Percentiles rank a stretch among this genome's conserved stretches.
Conservation (phyloP, 225 moss, liverwort and hornwort genomes). For the Neckera pumila region DNA sequence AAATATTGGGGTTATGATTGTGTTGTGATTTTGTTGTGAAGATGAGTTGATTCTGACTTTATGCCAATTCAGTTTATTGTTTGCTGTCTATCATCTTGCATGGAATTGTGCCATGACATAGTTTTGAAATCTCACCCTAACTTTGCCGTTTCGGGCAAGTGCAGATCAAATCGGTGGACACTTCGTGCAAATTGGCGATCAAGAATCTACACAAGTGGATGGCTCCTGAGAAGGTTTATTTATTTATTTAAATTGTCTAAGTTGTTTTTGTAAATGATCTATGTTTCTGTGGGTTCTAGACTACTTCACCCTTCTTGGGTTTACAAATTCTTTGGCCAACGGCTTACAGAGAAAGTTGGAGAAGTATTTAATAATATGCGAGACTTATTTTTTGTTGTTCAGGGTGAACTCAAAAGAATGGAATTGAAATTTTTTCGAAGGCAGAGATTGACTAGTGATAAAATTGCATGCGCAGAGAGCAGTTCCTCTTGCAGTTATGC, state of each 20-base stretch:
- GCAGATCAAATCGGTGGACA: background rate
- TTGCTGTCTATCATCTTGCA: background rate
- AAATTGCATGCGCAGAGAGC: background rate
- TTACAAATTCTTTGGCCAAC: background rate
- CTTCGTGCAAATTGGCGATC: background rate
- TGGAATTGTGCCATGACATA: background rate
- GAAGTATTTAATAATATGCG: background rate
- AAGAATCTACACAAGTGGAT: slow-evolving; percentile 31
- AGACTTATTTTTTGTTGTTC: too few species aligned
- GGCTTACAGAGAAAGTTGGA: background rate
- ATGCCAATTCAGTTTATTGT: background rate
- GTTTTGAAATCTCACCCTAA: background rate
- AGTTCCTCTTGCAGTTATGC: background rate
- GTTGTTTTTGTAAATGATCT: background rate
- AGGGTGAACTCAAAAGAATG: background rate
- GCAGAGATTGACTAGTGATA: background rate
- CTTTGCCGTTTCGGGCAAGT: background rate
- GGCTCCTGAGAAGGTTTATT: slow-evolving; percentile 27
- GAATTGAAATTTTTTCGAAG: background rate
- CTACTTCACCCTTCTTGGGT: background rate
- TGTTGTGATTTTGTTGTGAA: background rate
- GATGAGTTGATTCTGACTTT: background rate
- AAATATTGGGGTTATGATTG: background rate
- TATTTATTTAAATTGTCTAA: background rate
- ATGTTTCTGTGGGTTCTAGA: background rate